phyloP scores from a whole-genome alignment of 306 rosid genomes.

The Cercis canadensis region DNA sequence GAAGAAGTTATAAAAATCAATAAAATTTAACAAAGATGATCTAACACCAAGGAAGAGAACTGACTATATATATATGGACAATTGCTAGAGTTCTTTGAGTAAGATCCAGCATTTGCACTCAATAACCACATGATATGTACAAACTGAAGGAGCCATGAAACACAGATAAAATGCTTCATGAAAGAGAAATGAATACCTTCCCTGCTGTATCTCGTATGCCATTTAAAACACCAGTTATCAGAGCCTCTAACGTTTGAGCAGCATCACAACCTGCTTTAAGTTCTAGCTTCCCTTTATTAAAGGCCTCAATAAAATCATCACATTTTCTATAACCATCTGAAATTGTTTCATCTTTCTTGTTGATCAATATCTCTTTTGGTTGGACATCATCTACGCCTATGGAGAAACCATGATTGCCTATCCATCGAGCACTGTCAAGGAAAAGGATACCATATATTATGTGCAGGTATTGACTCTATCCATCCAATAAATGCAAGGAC shows the following conservation, averaged over 20 bases:
- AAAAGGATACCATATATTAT: conserved; percentile 32
- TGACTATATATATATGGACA: background rate
- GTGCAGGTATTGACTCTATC: conserved; percentile 29
- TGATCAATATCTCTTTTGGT: conserved; percentile 63
- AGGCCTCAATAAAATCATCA: conserved; percentile 59
- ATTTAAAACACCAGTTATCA: conserved; percentile 64
- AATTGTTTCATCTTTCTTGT: conserved; percentile 62
- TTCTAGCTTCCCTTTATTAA: conserved; percentile 69
- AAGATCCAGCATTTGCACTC: conserved; percentile 20
- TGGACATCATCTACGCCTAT: conserved; percentile 97
- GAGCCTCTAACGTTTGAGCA: conserved; percentile 82
- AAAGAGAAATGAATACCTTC: conserved; percentile 52
- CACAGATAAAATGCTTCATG: conserved; percentile 23
- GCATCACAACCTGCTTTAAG: conserved; percentile 91
- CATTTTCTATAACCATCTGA: conserved; percentile 61
- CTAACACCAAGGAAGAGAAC: conserved; percentile 26
- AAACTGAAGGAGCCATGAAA: background rate
- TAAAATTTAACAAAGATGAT: conserved; percentile 17
- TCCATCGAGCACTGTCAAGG: conserved; percentile 91
- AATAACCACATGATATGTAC: background rate
- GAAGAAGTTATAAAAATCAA: conserved; percentile 17
- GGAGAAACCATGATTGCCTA: conserved; percentile 96
- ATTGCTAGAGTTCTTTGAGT: background rate
- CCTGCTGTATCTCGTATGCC: conserved; percentile 69
- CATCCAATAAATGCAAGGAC: conserved; percentile 22